phyloP scores from a whole-genome alignment of 495 filamentous ascomycete genomes.

The Evernia prunastri region DNA sequence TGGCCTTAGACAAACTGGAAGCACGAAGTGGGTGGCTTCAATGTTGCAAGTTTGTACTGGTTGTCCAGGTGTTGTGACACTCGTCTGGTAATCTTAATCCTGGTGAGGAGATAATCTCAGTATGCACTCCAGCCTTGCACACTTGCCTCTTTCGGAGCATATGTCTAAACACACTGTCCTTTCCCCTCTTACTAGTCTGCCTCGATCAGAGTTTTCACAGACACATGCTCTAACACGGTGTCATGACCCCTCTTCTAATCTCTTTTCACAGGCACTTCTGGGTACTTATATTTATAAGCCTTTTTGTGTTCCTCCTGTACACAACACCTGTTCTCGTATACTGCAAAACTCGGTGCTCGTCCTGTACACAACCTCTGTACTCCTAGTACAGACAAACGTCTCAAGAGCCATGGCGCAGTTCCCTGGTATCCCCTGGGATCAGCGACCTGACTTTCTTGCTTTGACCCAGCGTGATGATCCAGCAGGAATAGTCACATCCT shows the following conservation, averaged over 20 bases:
- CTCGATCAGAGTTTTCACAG: neutral
- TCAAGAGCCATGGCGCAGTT: neutral
- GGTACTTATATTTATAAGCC: neutral
- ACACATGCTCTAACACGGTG: neutral
- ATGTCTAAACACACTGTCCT: neutral
- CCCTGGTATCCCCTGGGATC: neutral
- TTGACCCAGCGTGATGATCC: constrained; percentile 4
- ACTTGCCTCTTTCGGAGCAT: constrained; percentile 1
- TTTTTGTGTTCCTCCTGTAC: neutral
- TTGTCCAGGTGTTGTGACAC: neutral
- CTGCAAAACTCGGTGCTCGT: neutral
- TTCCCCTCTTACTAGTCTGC: neutral
- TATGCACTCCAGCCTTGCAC: neutral
- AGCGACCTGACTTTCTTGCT: neutral
- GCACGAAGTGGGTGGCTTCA: neutral
- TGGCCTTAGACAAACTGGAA: neutral
- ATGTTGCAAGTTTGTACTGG: neutral
- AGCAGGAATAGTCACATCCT: neutral
- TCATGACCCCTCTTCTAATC: neutral
- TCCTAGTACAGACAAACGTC: neutral
- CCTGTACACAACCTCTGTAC: neutral
- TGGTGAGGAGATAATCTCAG: no score
- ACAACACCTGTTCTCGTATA: neutral
- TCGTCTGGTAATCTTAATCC: neutral
- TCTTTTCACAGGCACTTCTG: neutral